Evolutionary conservation across 1,284 basidiomycete genomes (phyloP).

Genomic region (Baeospora myosura): DNA sequence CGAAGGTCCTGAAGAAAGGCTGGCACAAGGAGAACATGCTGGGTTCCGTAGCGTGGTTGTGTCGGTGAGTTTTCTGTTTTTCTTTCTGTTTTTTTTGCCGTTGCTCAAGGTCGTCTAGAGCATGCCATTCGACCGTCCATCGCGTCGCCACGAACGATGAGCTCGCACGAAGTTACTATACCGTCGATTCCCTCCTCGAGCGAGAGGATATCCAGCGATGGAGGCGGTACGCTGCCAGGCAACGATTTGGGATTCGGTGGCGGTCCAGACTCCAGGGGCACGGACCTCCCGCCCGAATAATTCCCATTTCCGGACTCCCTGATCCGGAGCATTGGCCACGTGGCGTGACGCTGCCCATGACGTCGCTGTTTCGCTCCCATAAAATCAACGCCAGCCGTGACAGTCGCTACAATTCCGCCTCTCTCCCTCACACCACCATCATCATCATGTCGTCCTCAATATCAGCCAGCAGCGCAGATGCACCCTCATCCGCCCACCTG

Average conservation of each 20-base stretch:
- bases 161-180: slow-evolving; percentile 41
- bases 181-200: slow-evolving; percentile 38
- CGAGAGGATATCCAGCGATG: slow-evolving; percentile 49
- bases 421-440: too few relatives aligned
- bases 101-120: slow-evolving; percentile 21
- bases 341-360: too few relatives aligned
- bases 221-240: slow-evolving; percentile 45
- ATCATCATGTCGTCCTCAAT: too few relatives aligned
- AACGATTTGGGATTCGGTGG: slow-evolving; percentile 39
- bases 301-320: too few relatives aligned
- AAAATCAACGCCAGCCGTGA: too few relatives aligned
- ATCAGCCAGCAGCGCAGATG: too few relatives aligned
- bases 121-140: slow-evolving; percentile 48
- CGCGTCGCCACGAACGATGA: slow-evolving; percentile 41
- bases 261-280: too few relatives aligned
- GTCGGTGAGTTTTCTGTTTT: slow-evolving; percentile 29
- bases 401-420: too few relatives aligned
- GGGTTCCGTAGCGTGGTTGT: slow-evolving; percentile 53
- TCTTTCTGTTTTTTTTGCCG: background rate
- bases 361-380: too few relatives aligned
- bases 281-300: too few relatives aligned
- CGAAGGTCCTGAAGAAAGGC: slow-evolving; percentile 43
- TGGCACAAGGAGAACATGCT: slow-evolving; percentile 47
- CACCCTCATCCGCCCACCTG: too few relatives aligned
- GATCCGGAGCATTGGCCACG: too few relatives aligned